Evolutionary conservation across 2,329 filamentous ascomycete genomes (phyloP), one percentile per base, ranked within the genome.

Genomic region (Cryphonectria parasitica): DNA sequence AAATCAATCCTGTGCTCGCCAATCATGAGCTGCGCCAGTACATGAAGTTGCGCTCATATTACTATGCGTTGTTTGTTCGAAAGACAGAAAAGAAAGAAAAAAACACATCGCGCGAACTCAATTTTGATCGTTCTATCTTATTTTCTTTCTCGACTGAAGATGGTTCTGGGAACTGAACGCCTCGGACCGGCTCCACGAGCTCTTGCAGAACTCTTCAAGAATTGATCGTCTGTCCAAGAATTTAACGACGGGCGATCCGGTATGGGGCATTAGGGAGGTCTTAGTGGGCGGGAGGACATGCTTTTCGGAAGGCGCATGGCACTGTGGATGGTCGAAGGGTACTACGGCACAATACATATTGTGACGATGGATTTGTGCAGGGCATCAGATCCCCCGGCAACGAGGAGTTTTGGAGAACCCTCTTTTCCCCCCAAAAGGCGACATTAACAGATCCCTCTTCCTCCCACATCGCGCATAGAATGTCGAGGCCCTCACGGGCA

Each of bases 401-500:
- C 45, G 65, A 62, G 61, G 68, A 69, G 71, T 66, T 41, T 63
- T 56, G n/a, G 52, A 58, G 49, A 52, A 36, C 36, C 60, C 45
- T 49, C 34, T 43, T 17, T 52, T 15, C 58, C 49, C 52, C 52
- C 61, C 36, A 56, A 67, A 67, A 66, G 64, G 68, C 68, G 68
- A 56, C 68, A 70, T 70, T 56, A 68, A 43, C 62, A 72, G 66
- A 67, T 63, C 31, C 65, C 25, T 69, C 43, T 25, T 52, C 61
- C 60, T 66, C 67, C 64, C 66, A 69, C 58, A 66, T 72, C 63
- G 66, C 68, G 66, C 66, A 68, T 72, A 72, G 71, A 72, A 54
- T 66, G 68, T 68, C 65, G 66, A 68, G 68, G 71, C 68, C 71
- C 71, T 63, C 71, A 70, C 71, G 71, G 71, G 71, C 69, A 65